phyloP scores from a whole-genome alignment of 2,329 filamentous ascomycete species.

The Exophiala viscosa region DNA sequence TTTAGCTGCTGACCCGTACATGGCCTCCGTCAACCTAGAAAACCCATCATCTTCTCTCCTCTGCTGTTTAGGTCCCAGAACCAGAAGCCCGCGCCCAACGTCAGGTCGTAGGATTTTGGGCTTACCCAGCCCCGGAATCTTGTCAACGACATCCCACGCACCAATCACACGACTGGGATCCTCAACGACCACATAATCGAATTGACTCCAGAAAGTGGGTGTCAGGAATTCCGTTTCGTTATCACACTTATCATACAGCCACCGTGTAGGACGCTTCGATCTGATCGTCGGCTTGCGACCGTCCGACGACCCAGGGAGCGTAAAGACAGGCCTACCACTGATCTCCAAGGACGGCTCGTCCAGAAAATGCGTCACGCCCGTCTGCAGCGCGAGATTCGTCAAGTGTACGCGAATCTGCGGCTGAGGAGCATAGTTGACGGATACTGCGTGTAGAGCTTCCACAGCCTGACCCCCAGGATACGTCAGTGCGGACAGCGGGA shows the following conservation, averaged over 20 bases:
- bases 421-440: constrained; percentile 25
- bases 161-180: constrained; percentile 46
- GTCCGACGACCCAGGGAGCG: constrained; percentile 27
- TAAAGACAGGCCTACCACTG: constrained; percentile 22
- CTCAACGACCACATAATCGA: constrained; percentile 59
- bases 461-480: constrained; percentile 89
- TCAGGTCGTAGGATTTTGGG: constrained; percentile 48
- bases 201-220: constrained; percentile 54
- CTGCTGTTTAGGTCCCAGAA: constrained; percentile 21
- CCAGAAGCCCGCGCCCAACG: constrained; percentile 24
- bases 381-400: constrained; percentile 61
- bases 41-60: constrained; percentile 35
- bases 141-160: constrained; percentile 51
- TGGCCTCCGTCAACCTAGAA: constrained; percentile 29
- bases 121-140: constrained; percentile 51
- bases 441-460: constrained; percentile 36
- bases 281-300: constrained; percentile 19
- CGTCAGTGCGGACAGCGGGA: constrained; percentile 80
- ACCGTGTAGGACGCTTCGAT: constrained; percentile 31
- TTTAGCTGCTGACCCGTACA: constrained; percentile 13
- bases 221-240: constrained; percentile 46
- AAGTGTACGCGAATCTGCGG: constrained; percentile 47
- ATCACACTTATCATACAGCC: constrained; percentile 61
- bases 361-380: constrained; percentile 59
- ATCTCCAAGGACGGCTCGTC: constrained; percentile 35